A percentile compares a stretch with the other conserved stretches of the same genome.
Conservation (phyloP, 495 filamentous ascomycete genomes). For the Rhizodiscina lignyota region DNA sequence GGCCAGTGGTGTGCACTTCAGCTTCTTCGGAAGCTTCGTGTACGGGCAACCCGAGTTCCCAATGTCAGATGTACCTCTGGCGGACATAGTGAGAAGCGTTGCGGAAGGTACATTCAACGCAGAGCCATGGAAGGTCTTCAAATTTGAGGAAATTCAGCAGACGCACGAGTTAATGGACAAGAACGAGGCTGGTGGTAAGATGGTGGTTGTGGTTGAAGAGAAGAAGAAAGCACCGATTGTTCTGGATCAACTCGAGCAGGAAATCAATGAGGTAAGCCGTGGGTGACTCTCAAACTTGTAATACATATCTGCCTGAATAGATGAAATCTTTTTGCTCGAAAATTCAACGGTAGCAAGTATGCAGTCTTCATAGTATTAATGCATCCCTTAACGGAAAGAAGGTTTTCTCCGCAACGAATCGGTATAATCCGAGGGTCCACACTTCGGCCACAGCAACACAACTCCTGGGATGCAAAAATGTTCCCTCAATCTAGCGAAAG, state of each 20-base stretch:
- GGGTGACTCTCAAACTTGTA: too few species aligned
- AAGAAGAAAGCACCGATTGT: too few species aligned
- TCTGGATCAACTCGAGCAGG: too few species aligned
- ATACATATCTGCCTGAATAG: not conserved
- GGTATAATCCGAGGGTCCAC: too few species aligned
- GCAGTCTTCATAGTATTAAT: too few species aligned
- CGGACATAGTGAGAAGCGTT: not conserved
- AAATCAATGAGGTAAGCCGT: too few species aligned
- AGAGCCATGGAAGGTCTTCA: not conserved
- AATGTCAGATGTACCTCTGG: not conserved
- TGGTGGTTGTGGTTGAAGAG: not conserved
- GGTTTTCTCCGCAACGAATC: too few species aligned
- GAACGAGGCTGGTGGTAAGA: not conserved
- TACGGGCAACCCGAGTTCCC: not conserved
- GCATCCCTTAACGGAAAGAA: too few species aligned
- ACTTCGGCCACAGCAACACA: too few species aligned
- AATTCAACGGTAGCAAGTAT: too few species aligned
- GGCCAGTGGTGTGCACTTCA: not conserved
- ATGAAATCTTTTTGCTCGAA: not conserved
- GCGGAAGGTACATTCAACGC: not conserved
- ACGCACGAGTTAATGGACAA: not conserved
- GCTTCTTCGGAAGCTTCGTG: not conserved
- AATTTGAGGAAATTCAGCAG: conserved; percentile 5
- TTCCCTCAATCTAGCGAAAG: too few species aligned
- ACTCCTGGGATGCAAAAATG: too few species aligned